Evolutionary conservation across 768 basidiomycete species (phyloP).

Genomic region (Tremella yokohamensis): DNA sequence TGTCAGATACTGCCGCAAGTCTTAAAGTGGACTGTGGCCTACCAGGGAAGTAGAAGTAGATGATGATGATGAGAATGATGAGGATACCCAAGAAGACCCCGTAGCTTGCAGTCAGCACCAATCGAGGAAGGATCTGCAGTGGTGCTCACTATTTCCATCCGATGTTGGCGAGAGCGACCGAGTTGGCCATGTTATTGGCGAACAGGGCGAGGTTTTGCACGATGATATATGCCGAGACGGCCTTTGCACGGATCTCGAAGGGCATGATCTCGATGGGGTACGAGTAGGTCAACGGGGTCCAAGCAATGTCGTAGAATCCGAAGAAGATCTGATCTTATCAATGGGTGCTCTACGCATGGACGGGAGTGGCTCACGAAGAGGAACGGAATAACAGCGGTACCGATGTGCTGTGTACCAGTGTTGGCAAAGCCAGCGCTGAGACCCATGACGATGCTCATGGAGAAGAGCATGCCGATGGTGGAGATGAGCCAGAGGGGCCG

Average conservation of each 20-base stretch:
- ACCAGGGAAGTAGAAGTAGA: slow-evolving; percentile 3
- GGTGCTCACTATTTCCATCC: slow-evolving; percentile 8
- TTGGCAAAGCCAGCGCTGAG: slow-evolving; percentile 33
- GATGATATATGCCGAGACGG: slow-evolving; percentile 1
- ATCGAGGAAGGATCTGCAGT: slow-evolving; percentile 12
- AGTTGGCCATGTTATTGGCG: slow-evolving; percentile 3
- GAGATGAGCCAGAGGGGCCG: slow-evolving; percentile 28
- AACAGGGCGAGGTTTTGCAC: neutral
- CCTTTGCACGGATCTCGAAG: slow-evolving; percentile 8
- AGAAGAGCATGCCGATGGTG: slow-evolving; percentile 33
- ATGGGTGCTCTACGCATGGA: too few species aligned
- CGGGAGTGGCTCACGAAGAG: slow-evolving; percentile 3
- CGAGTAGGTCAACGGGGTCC: slow-evolving; percentile 8
- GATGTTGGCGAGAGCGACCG: slow-evolving; percentile 1
- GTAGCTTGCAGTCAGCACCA: neutral
- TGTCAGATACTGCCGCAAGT: neutral
- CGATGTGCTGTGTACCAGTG: slow-evolving; percentile 13
- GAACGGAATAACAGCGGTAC: slow-evolving; percentile 27
- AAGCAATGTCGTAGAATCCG: slow-evolving; percentile 9
- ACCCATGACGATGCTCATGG: slow-evolving; percentile 28
- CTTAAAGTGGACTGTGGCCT: slow-evolving; percentile 17
- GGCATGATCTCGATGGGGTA: slow-evolving; percentile 2
- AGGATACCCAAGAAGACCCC: neutral
- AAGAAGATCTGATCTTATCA: neutral
- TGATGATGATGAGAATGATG: neutral